Base-by-base conservation (phyloP, 495 filamentous ascomycete genomes). In the Lophium mytilinum region DNA sequence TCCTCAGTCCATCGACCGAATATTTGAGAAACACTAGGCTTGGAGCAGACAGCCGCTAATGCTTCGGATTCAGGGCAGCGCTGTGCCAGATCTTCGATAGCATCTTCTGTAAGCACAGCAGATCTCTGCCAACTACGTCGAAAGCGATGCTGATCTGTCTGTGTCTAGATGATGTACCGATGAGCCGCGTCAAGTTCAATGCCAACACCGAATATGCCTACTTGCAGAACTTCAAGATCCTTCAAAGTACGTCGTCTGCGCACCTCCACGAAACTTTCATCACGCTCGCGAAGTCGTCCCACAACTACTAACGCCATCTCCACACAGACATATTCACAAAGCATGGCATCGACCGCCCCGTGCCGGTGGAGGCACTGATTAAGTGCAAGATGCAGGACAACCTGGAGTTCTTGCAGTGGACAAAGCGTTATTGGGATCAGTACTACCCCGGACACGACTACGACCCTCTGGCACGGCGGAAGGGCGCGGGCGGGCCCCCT, bases 351-450 rank as follows among this genome's bases (percentile, higher is more conserved):
- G 89, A 96, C 53, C 89, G 88, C 63, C 83, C 84, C 21, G 82
- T 97, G 58, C 90, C 90, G 62, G 86, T 96, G 64, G 84, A 95
- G 71, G 75, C 80, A 62, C 84, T 98, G 54, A 80, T 90, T 61
- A 97, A 96, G 73, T 98, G 93, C 79, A 95, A 94, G 76, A 97
- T 98, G 89, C 93, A 98, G 75, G 93, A 98, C 71, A 98, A 98
- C 76, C 89, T 98, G 58, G 94, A 96, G 68, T 98, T 97, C 73
- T 82, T 98, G 36, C 93, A 98, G 76, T 98, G 89, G 88, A 84
- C 81, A 52, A 97, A 97, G 81, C 76, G 78, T 61, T 95, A 89
- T 75, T 98, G 93, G 93, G 94, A 98, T 68, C 91, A 96, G 68
- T 90, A 96, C 79, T 98, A 86, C 69, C 90, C 93, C 9, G 93